These are phyloP conservation scores for Fusarium agapanthi DNA, from an alignment of 2,329 filamentous ascomycete genomes.

Conservation along the genomic window DNA sequence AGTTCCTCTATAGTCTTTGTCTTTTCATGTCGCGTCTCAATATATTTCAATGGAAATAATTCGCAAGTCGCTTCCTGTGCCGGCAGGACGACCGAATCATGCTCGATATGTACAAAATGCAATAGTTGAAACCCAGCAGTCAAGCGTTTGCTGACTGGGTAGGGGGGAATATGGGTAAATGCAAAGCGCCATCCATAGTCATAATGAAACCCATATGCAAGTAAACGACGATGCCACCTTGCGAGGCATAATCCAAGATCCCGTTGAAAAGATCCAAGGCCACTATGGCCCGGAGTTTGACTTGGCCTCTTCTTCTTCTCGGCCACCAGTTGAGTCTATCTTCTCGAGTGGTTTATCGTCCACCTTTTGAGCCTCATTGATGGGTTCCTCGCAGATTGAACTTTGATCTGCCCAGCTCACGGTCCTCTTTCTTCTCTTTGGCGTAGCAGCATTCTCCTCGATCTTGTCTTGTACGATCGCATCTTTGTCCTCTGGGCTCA, in stretches of 20 bases:
- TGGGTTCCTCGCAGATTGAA: slow-evolving; percentile 25
- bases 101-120: slow-evolving; percentile 30
- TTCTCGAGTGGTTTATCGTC: slow-evolving; percentile 26
- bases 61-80: slow-evolving; percentile 13
- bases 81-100: slow-evolving; percentile 25
- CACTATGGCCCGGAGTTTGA: slow-evolving; percentile 13
- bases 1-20: slow-evolving; percentile 20
- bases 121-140: slow-evolving; percentile 12
- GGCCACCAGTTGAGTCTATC: slow-evolving; percentile 14
- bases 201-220: slow-evolving; percentile 2
- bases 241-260: not conserved
- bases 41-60: slow-evolving; percentile 15
- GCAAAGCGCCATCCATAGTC: slow-evolving; percentile 6
- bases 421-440: slow-evolving; percentile 31
- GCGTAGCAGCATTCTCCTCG: slow-evolving; percentile 20
- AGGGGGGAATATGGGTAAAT: slow-evolving; percentile 16
- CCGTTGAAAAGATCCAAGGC: not conserved
- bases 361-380: slow-evolving; percentile 10
- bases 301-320: not conserved
- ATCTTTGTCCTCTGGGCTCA: slow-evolving; percentile 26
- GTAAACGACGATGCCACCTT: not conserved
- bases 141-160: slow-evolving; percentile 4
- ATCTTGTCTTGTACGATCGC: slow-evolving; percentile 25
- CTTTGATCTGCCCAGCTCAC: slow-evolving; percentile 40
- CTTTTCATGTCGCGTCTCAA: slow-evolving; percentile 30